Evolutionary conservation across 169 alveolate species (phyloP), one percentile per base, ranked within the genome.

Genomic region (Hepatocystis sp.): DNA sequence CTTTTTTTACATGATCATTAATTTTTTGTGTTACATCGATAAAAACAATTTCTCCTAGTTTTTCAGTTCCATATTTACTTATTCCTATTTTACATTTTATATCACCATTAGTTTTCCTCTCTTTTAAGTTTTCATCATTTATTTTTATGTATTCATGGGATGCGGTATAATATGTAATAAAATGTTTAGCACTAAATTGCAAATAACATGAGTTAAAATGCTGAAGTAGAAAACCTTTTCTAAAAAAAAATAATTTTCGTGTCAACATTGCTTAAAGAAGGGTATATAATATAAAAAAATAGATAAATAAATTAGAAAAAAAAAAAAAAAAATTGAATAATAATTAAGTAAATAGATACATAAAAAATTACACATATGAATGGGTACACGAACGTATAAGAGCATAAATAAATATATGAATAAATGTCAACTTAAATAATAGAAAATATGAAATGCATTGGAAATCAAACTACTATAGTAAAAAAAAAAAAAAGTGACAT

Each of bases 11-110:
- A 44, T 40, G 27, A 36, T 58, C 84, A 58, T 93, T 92, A 52
- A 64, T 86, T 39, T 52, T 66, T 36, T 78, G 65, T 21, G 90
- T 65, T 40, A 91, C 27, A 27, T 91, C 93, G 17, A 93, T 66
- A 49, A 68, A 90, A 10, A 89, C 93, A 15, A 93, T 89, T 84
- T 93, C 96, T 44, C 96, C 96, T 25, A 93, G 84, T 55, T 88
- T 85, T 25, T 85, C 67, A 63, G 91, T 86, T 30, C 94, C 96
- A 85, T 81, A 78, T 40, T 65, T 84, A 19, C 95, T 93, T 49
- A 93, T 88, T 17, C 96, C 96, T 52, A 91, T 52, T 46, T 63
- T 60, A 40, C 89, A 78, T 51, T 78, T 60, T 1, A 71, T 47
- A 15, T 32, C 28, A 34, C 19, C 58, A 17, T 56, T 71, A 46